Conservation (phyloP, 257 asterid genomes). For the Solanum ossicruentum region DNA sequence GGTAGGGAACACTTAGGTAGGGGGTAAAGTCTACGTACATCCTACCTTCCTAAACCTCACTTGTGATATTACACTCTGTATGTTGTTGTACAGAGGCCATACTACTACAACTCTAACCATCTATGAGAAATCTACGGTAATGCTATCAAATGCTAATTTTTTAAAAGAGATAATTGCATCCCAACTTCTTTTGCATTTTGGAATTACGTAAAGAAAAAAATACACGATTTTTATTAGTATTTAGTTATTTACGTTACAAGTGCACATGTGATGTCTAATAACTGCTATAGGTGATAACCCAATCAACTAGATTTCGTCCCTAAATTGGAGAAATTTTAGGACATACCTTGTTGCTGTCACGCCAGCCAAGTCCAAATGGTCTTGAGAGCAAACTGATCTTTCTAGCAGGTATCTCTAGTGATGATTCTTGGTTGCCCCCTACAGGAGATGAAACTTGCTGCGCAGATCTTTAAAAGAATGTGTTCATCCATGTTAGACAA, state of each 20-base stretch:
- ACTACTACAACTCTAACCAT: background rate
- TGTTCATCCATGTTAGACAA: background rate
- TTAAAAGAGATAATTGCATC: background rate
- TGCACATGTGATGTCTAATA: background rate
- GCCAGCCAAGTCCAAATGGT: slow-evolving; percentile 30
- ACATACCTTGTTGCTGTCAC: slow-evolving; percentile 86
- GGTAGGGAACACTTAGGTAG: background rate
- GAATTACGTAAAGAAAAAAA: background rate
- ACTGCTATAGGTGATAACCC: background rate
- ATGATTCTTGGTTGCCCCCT: slow-evolving; percentile 37
- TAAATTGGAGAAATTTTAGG: background rate
- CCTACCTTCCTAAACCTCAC: background rate
- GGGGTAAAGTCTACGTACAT: background rate
- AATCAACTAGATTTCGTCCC: background rate
- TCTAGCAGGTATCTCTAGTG: slow-evolving; percentile 50
- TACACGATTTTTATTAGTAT: background rate
- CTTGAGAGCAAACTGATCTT: slow-evolving; percentile 77
- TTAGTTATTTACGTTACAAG: background rate
- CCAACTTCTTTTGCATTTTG: background rate
- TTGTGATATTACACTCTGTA: background rate
- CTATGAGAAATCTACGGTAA: background rate
- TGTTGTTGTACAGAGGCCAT: background rate
- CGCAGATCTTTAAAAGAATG: slow-evolving; percentile 33
- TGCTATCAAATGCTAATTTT: background rate
- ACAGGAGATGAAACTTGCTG: slow-evolving; percentile 34